A percentile compares a stretch with the other conserved stretches of the same genome.
Evolutionary conservation across 2,329 filamentous ascomycete genomes (phyloP).

Genomic region (Mycosphaerella arachidis): DNA sequence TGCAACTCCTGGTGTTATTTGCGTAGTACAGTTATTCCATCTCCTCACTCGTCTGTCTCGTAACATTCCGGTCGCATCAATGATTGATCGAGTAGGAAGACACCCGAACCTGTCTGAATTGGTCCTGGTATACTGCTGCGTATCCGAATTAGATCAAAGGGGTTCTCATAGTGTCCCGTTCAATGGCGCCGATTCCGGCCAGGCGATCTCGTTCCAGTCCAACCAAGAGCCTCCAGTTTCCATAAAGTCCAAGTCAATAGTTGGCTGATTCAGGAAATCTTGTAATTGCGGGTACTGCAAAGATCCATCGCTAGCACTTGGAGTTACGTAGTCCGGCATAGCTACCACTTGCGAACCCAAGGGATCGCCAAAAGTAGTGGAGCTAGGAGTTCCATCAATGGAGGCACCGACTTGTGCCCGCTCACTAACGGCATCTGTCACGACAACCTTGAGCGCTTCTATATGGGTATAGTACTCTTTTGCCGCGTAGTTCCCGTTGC

Average conservation of each 20-base stretch:
- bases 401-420: not conserved
- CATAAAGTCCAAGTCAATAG: conserved; percentile 22
- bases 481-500: conserved; percentile 41
- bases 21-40: not conserved
- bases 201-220: conserved; percentile 19
- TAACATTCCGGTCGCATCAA: too few relatives aligned
- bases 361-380: not conserved
- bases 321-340: not conserved
- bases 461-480: conserved; percentile 42
- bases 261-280: conserved; percentile 19
- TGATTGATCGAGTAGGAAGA: too few relatives aligned
- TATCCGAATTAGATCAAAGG: not conserved
- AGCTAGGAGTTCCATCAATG: not conserved
- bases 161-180: not conserved
- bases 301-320: not conserved
- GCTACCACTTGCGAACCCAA: not conserved
- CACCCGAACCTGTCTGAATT: not conserved
- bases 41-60: too few relatives aligned
- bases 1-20: not conserved
- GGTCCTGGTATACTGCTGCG: not conserved
- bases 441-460: conserved; percentile 27
- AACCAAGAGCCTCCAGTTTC: conserved; percentile 19
- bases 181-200: conserved; percentile 13
- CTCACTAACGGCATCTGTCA: conserved; percentile 3
- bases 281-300: conserved; percentile 12